Conservation (phyloP, 2,329 filamentous ascomycete species). For the Hysterium pulicare region DNA sequence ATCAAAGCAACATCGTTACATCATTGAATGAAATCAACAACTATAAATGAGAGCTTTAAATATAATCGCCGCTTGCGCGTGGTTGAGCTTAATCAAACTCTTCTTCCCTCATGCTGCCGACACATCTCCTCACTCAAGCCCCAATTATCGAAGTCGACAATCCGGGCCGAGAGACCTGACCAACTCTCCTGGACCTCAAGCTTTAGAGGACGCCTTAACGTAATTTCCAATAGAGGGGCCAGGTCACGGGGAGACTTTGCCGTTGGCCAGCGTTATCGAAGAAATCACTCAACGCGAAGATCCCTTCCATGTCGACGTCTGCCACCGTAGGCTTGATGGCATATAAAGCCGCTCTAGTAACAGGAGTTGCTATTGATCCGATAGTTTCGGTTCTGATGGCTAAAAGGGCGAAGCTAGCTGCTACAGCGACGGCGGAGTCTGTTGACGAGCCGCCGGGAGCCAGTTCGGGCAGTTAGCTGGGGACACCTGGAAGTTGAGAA, state of each 20-base stretch:
- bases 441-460: constrained; percentile 11
- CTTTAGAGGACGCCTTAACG: no score
- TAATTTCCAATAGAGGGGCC: constrained; percentile 6
- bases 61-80: no score
- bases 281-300: constrained; percentile 4
- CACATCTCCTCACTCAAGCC: no score
- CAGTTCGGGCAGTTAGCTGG: neutral
- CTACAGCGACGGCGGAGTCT: constrained; percentile 24
- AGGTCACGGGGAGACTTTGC: constrained; percentile 9
- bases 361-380: constrained; percentile 23
- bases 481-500: neutral
- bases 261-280: constrained; percentile 9
- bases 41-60: no score
- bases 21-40: no score
- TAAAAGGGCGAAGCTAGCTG: constrained; percentile 29
- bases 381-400: constrained; percentile 23
- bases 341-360: constrained; percentile 24
- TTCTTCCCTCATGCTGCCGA: no score
- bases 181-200: no score
- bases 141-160: no score
- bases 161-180: no score
- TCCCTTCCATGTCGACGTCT: constrained; percentile 7
- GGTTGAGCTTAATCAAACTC: no score
- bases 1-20: no score
- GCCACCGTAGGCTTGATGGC: constrained; percentile 18